Percentiles rank a stretch among this genome's conserved stretches.
These are phyloP conservation scores for Madurella fahalii DNA, from an alignment of 2,329 filamentous ascomycete genomes.

Conservation along the genomic window DNA sequence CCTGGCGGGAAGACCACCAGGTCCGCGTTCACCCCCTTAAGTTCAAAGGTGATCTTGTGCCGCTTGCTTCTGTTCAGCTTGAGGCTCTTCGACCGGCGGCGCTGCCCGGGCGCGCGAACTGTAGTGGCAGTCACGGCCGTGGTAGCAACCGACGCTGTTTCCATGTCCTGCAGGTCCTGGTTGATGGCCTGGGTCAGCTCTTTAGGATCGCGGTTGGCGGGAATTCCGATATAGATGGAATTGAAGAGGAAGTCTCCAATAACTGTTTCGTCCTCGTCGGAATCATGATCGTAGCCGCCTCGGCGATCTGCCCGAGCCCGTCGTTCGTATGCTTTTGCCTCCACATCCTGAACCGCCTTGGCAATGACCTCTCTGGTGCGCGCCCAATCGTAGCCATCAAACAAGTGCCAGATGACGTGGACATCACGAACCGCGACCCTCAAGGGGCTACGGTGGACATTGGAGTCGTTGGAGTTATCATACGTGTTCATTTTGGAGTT, in stretches of 20 bases:
- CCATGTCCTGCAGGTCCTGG: slow-evolving; percentile 78
- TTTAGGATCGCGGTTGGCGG: slow-evolving; percentile 76
- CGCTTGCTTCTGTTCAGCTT: slow-evolving; percentile 79
- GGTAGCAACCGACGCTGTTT: slow-evolving; percentile 84
- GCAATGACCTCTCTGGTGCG: slow-evolving; percentile 80
- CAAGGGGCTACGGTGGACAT: slow-evolving; percentile 65
- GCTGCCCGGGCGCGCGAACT: slow-evolving; percentile 42
- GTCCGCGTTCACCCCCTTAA: slow-evolving; percentile 79
- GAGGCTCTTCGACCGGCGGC: slow-evolving; percentile 51
- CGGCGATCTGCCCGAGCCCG: slow-evolving; percentile 55
- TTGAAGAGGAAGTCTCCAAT: slow-evolving; percentile 98
- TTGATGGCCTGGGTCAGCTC: slow-evolving; percentile 84
- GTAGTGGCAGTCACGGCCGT: slow-evolving; percentile 62
- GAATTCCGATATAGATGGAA: slow-evolving; percentile 95
- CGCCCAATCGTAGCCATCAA: slow-evolving; percentile 96
- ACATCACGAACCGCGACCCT: slow-evolving; percentile 77
- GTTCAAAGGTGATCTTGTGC: slow-evolving; percentile 94
- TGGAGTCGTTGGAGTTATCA: slow-evolving; percentile 57
- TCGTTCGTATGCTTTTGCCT: slow-evolving; percentile 74
- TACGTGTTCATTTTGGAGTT: slow-evolving; percentile 74
- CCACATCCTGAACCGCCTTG: slow-evolving; percentile 83
- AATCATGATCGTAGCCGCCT: slow-evolving; percentile 54
- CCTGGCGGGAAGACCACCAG: slow-evolving; percentile 73
- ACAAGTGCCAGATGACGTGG: slow-evolving; percentile 95
- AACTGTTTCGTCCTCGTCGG: slow-evolving; percentile 74